A percentile compares a stretch with the other conserved stretches of the same genome.
Conservation (phyloP, 371 early-diverging fungal species). For the Mortierella sp. region DNA sequence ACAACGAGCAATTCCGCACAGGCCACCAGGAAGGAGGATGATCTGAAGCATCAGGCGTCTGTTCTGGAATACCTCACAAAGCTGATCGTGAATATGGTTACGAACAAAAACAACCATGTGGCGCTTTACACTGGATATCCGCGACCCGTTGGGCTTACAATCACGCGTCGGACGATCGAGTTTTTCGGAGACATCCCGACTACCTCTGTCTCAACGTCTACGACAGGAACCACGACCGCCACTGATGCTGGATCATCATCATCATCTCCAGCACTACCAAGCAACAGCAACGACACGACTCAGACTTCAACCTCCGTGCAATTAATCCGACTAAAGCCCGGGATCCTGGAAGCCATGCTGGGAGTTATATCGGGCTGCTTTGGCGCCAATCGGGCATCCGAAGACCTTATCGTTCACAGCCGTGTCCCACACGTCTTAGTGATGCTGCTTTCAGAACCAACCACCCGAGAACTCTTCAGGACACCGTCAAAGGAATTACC, state of each 20-base stretch:
- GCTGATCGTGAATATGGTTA: slow-evolving; percentile 29
- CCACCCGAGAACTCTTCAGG: slow-evolving; percentile 17
- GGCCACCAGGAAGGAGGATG: neutral
- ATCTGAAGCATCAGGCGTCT: slow-evolving; percentile 15
- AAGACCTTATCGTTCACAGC: slow-evolving; percentile 8
- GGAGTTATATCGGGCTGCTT: slow-evolving; percentile 17
- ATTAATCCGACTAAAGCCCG: slow-evolving; percentile 27
- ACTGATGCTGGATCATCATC: neutral
- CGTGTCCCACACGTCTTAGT: slow-evolving; percentile 23
- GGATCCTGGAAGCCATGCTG: slow-evolving; percentile 47
- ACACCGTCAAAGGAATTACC: neutral
- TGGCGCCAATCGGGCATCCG: slow-evolving; percentile 14
- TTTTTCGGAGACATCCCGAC: slow-evolving; percentile 37
- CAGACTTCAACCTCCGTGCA: slow-evolving; percentile 17
- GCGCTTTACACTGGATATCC: slow-evolving; percentile 17
- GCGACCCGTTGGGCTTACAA: slow-evolving; percentile 24
- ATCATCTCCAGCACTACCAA: neutral
- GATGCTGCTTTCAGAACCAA: slow-evolving; percentile 20
- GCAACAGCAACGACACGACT: neutral
- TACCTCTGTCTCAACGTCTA: neutral
- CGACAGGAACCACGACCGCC: neutral
- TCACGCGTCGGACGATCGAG: slow-evolving; percentile 46
- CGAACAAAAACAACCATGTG: slow-evolving; percentile 17
- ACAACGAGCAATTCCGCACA: neutral
- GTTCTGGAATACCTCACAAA: slow-evolving; percentile 40